Conservation (phyloP, 352 stramenopile genomes). For the Globisporangium radiosum region DNA sequence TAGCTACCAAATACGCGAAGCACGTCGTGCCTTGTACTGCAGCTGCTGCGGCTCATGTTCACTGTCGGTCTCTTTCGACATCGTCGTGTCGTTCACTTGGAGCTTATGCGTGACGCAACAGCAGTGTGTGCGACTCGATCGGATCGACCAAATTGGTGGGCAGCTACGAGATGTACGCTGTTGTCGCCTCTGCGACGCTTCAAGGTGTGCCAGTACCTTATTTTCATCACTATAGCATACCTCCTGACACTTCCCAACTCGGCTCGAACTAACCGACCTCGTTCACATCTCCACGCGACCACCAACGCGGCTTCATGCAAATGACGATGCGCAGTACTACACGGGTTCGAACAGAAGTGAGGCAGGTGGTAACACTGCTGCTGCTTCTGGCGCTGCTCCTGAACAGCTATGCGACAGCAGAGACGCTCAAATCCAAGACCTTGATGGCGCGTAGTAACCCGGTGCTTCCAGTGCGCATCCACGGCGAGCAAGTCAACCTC, state of each 20-base stretch:
- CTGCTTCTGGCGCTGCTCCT: not conserved
- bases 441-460: slow-evolving; percentile 43
- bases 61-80: slow-evolving; percentile 85
- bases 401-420: not conserved
- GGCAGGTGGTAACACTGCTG: not conserved
- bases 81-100: slow-evolving; percentile 9
- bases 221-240: not conserved
- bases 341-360: not conserved
- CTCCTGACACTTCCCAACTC: too few relatives aligned
- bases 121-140: not conserved
- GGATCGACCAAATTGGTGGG: not conserved
- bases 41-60: slow-evolving; percentile 76
- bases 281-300: not conserved
- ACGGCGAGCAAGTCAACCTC: slow-evolving; percentile 25
- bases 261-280: too few relatives aligned
- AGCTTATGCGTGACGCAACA: not conserved
- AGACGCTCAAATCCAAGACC: slow-evolving; percentile 11
- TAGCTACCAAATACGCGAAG: not conserved
- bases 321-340: not conserved
- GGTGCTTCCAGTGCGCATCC: slow-evolving; percentile 24
- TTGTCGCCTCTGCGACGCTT: not conserved
- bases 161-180: not conserved
- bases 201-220: not conserved
- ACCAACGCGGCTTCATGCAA: not conserved
- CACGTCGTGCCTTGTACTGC: slow-evolving; percentile 70